Base-by-base conservation (phyloP, 768 basidiomycete species). In the Boletus edulis region DNA sequence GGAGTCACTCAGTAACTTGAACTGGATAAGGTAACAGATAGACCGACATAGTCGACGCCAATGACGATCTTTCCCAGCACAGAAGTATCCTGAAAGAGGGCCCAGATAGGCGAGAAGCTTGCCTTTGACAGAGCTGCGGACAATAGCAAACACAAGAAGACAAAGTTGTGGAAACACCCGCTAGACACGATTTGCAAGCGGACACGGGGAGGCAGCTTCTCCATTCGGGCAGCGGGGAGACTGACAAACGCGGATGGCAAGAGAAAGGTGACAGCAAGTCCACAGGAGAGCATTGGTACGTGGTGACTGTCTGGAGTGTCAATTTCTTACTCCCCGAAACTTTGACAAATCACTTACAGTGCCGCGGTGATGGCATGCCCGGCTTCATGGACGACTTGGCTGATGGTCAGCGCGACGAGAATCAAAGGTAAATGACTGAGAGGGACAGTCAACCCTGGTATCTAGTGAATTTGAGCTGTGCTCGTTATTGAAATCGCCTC, bases 391-490 rank as follows among this genome's bases (percentile, higher is more conserved):
- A 89, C 66, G n/a, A 85, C 61, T 68, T 93, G 91, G 51, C 80
- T 79, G 10, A 81, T 22, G 44, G 85, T 75, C 15, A 94, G 76
- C 0, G 86, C 79, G 7, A 81, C 32, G 8, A 93, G 60, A 46
- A 94, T 81, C 15, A 85, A 59, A 5, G 87, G 87, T 1, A 90
- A 64, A 63, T 94, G 85, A 24, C 72, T 70, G n/a, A 91, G 62
- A 1, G 92, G 92, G 2, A 89, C 82, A 3, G 90, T 95, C 8
- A 92, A 57, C 1, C 92, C 92, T 20, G 93, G 92, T 37, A 95
- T 84, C 91, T 93, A 59, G 17, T 24, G 22, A 38, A 46, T 31
- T 27, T 59, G 39, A 55, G 56, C 44, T 34, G 32, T 24, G 27
- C 32, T 37, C 5, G 56, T 9, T 24, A 11, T 47, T 40, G 44